Evolutionary conservation across 2,329 filamentous ascomycete genomes (phyloP).

Genomic region (Trichothecium roseum): DNA sequence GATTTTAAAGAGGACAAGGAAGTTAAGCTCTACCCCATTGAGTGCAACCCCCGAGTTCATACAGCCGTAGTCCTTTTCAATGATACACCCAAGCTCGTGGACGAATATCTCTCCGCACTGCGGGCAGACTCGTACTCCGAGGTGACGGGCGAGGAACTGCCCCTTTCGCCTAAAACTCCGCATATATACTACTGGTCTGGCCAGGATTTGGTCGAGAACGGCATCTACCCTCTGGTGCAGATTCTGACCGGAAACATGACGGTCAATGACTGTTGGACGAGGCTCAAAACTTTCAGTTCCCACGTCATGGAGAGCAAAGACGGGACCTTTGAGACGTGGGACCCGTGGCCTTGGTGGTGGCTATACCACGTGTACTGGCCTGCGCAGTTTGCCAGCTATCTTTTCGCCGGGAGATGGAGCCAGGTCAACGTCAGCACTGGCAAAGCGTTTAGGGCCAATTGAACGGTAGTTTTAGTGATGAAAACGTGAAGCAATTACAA

Average conservation of each 20-base stretch:
- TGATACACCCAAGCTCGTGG: constrained; percentile 32
- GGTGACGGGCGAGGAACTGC: no score
- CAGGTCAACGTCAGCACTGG: constrained; percentile 57
- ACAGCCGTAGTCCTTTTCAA: constrained; percentile 55
- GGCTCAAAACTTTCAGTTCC: constrained; percentile 15
- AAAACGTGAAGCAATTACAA: no score
- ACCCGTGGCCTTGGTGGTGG: constrained; percentile 47
- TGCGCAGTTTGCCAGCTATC: constrained; percentile 32
- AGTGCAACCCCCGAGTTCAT: constrained; percentile 61
- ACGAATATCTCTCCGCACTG: constrained; percentile 42
- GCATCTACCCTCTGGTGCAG: constrained; percentile 29
- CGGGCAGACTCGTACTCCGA: neutral
- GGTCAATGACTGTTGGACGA: constrained; percentile 9
- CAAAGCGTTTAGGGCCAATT: constrained; percentile 17
- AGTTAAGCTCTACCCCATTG: constrained; percentile 50
- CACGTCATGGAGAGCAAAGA: constrained; percentile 43
- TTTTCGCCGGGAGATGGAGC: constrained; percentile 45
- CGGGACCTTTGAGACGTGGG: constrained; percentile 40
- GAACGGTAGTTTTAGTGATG: no score
- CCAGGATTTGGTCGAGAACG: constrained; percentile 47
- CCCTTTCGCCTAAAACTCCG: constrained; percentile 11
- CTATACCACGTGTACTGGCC: constrained; percentile 49
- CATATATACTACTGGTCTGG: constrained; percentile 51
- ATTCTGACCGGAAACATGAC: constrained; percentile 13
- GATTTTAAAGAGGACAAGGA: constrained; percentile 15